Evolutionary conservation across 495 filamentous ascomycete species (phyloP), one percentile per base, ranked within the genome.

Genomic region (Penicillium egyptiacum): DNA sequence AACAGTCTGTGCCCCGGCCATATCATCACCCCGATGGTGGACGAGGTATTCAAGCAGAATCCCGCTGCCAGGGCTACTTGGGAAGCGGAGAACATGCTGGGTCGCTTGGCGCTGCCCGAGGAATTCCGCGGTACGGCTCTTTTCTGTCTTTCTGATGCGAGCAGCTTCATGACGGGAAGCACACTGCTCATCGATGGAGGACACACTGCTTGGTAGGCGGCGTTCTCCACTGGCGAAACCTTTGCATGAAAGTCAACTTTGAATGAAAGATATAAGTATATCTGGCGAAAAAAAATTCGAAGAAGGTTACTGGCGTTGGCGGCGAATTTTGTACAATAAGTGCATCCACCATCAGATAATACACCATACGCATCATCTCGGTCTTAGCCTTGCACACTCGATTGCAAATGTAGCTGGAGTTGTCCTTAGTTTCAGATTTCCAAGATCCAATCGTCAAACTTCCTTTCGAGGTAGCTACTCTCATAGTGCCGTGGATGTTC

Each of bases 11-110:
- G 83, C 51, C 87, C 87, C 0, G 87, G 87, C 0, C 86, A 90
- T 58, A 87, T 90, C 58, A 55, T 88, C 35, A 91, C 88, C 41
- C 86, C 86, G 0, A 89, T 89, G 86, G 86, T 88, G 2, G 68
- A 79, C 60, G 71, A 79, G 68, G 84, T 89, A 37, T 88, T 91
- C 61, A 72, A 84, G 59, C 79, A 84, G 55, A 83, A 83, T 6
- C 86, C 86, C 0, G 80, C 79, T 8, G 67, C 84, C 19, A 70
- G 77, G 50, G 76, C 78, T 30, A 79, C 75, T 14, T 90, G 88
- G 85, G 83, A 86, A 58, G 72, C 75, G 2, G 86, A 85, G 70
- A 89, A 88, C 59, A 88, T 89, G 86, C 63, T 88, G 63, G 85
- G 86, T 0, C 70, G 86, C 45, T 62, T 89, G 50, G 85, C 83